phyloP scores from a whole-genome alignment of 441 rosid species.

The Adansonia madagascariensis region DNA sequence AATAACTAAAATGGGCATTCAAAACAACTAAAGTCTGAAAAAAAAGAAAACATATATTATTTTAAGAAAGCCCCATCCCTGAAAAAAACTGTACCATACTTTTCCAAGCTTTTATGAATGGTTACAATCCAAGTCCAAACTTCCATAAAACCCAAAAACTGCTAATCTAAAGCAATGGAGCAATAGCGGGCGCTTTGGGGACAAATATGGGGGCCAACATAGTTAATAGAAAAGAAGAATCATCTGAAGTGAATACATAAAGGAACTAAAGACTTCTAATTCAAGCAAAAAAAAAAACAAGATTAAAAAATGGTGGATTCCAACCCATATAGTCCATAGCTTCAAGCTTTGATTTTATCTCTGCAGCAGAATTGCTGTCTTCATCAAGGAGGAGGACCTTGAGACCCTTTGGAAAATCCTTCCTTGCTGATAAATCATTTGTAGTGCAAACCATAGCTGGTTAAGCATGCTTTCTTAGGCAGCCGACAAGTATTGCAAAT shows the following conservation, averaged over 20 bases:
- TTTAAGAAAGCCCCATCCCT: neutral
- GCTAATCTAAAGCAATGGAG: slow-evolving; percentile 20
- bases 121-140: slow-evolving; percentile 26
- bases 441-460: slow-evolving; percentile 96
- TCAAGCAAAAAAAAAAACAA: neutral
- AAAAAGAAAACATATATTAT: neutral
- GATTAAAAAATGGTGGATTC: slow-evolving; percentile 29
- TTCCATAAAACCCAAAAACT: slow-evolving; percentile 4
- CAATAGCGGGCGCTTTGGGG: slow-evolving; percentile 22
- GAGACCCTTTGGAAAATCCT: slow-evolving; percentile 94
- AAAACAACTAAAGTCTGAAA: slow-evolving; percentile 5
- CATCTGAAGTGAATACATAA: slow-evolving; percentile 27
- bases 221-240: slow-evolving; percentile 13
- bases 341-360: slow-evolving; percentile 77
- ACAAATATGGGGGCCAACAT: slow-evolving; percentile 25
- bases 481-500: slow-evolving; percentile 42
- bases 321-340: slow-evolving; percentile 88
- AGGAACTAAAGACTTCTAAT: slow-evolving; percentile 25
- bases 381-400: slow-evolving; percentile 80
- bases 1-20: neutral
- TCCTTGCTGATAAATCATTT: slow-evolving; percentile 84
- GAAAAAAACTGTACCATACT: neutral
- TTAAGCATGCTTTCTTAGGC: slow-evolving; percentile 92
- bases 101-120: slow-evolving; percentile 17
- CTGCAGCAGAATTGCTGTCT: slow-evolving; percentile 57